Evolutionary conservation across 257 asterid species (phyloP), one percentile per base, ranked within the genome.

Genomic region (Salvia hispanica): DNA sequence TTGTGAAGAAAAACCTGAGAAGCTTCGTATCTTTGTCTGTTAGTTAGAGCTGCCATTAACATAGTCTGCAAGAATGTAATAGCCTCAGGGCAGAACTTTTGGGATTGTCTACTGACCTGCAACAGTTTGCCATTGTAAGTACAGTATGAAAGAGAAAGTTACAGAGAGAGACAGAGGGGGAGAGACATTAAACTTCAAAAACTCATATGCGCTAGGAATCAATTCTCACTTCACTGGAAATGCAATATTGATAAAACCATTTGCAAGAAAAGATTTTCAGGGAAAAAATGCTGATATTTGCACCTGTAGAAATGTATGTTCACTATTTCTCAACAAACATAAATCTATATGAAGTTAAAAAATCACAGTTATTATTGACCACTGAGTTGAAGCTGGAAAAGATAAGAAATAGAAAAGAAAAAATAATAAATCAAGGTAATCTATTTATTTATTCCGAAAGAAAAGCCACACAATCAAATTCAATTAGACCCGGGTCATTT

Each of bases 1-100:
- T 55, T 36, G 59, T 5, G 16, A 42, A 70, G 72, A 66, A 59
- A 76, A 62, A 94, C 99, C 97, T 91, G 91, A 51, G 88, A 80
- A 76, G 84, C 69, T 80, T 75, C 76, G 45, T 55, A 52, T 59
- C 55, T 73, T 65, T 78, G 76, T 37, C 73, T 82, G 36, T 84
- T 80, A 62, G 72, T 87, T 12, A 87, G 79, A 73, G 97, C 95
- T 21, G 95, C 82, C 72, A 81, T 71, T 67, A 91, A 81, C 88
- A 84, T 62, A 66, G 95, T 82, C 62, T 82, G 89, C 6, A 91
- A 71, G 74, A 88, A 94, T 8, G 82, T 72, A 72, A 94, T 67
- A 33, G 96, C 96, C 88, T 91, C 99, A 0, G 99, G 96, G 74
- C 88, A 94, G 28, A 78, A 84, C 73, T 88, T 91, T 37, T 74